Conservation (phyloP, 140 eudicot genomes). For the Senecio squalidus region DNA sequence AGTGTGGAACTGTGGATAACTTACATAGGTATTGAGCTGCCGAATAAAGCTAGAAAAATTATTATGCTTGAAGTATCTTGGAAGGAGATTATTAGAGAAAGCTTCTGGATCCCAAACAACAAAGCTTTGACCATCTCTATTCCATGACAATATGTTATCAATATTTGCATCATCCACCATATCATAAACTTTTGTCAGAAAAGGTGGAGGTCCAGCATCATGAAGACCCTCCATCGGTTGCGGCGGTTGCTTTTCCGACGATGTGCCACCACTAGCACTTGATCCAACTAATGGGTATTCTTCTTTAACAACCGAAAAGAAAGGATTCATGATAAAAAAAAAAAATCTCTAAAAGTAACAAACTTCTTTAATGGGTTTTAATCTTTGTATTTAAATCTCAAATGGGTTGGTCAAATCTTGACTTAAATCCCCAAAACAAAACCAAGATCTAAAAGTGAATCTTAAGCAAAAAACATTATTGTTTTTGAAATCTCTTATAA, state of each 20-base stretch:
- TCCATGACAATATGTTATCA: slow-evolving; percentile 69
- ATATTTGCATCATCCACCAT: slow-evolving; percentile 79
- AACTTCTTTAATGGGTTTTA: neutral
- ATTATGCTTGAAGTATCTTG: slow-evolving; percentile 81
- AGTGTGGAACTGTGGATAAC: slow-evolving; percentile 7
- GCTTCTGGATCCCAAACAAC: slow-evolving; percentile 83
- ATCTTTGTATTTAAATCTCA: slow-evolving; percentile 5
- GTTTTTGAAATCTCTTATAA: neutral
- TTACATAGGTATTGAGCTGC: slow-evolving; percentile 93
- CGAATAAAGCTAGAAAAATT: slow-evolving; percentile 95
- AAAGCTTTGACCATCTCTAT: slow-evolving; percentile 89
- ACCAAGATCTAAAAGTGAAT: neutral
- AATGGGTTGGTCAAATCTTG: slow-evolving; percentile 8
- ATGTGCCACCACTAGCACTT: slow-evolving; percentile 7
- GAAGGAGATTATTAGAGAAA: slow-evolving; percentile 62
- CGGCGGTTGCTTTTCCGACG: slow-evolving; percentile 25
- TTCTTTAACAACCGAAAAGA: slow-evolving; percentile 43
- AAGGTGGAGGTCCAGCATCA: slow-evolving; percentile 90
- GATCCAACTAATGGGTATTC: slow-evolving; percentile 37
- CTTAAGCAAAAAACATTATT: neutral
- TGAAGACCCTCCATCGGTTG: slow-evolving; percentile 90
- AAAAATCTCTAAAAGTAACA: no score
- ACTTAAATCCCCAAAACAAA: neutral
- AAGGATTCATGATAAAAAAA: slow-evolving; percentile 43
- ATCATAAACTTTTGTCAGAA: slow-evolving; percentile 74